phyloP scores from a whole-genome alignment of 257 asterid species.

The Gentiana straminea region DNA sequence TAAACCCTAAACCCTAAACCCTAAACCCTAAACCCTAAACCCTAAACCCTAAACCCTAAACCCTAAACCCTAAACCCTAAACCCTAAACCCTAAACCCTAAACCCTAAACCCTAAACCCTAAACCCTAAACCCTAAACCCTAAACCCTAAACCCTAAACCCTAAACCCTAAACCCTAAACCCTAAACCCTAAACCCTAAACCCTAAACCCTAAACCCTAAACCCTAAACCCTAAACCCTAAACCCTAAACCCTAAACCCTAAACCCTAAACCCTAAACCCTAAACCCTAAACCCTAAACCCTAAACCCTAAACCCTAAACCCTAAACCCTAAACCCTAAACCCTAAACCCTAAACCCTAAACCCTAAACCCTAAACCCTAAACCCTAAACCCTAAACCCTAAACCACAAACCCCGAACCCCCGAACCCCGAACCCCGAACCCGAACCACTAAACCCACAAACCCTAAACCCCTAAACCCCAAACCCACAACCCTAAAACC shows the following conservation, averaged over 20 bases:
- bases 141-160: conserved; percentile 2
- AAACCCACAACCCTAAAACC: background rate
- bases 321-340: background rate
- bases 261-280: background rate
- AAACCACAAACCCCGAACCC: too few species aligned
- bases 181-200: background rate
- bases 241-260: background rate
- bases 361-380: background rate
- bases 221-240: background rate
- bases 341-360: background rate
- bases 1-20: conserved; percentile 2
- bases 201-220: background rate
- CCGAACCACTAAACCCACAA: too few species aligned
- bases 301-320: background rate
- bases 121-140: conserved; percentile 1
- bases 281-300: background rate
- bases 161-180: background rate
- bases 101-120: conserved; percentile 5
- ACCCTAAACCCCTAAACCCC: too few species aligned
- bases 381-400: background rate
- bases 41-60: conserved; percentile 6
- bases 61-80: conserved; percentile 4
- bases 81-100: conserved; percentile 5
- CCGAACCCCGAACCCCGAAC: too few species aligned
- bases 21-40: background rate